Percentiles rank a stretch among this genome's conserved stretches.
These are phyloP conservation scores for Scheffersomyces cryptocercus DNA, from an alignment of 1,139 yeast genomes.

Conservation along the genomic window DNA sequence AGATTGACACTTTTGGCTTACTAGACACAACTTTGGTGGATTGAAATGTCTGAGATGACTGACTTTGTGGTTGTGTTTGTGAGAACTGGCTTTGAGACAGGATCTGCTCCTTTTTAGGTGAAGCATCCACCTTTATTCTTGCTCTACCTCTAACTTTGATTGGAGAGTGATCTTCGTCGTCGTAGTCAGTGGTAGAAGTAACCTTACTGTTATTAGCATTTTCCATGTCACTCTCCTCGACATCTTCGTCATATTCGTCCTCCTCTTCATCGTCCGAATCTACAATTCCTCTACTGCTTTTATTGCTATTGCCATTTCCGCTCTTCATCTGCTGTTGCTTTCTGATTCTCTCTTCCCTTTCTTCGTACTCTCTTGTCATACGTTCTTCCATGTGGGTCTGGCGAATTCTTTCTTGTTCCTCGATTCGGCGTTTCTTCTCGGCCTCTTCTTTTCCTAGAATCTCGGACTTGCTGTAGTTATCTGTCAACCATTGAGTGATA, in stretches of 20 bases:
- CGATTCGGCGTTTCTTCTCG: conserved; percentile 12
- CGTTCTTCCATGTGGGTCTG: conserved; percentile 17
- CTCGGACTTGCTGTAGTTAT: conserved; percentile 34
- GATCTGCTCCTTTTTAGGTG: conserved; percentile 7
- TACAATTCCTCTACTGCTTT: conserved; percentile 12
- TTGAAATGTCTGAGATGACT: conserved; percentile 10
- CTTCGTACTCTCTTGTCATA: conserved; percentile 15
- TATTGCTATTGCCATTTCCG: conserved; percentile 3
- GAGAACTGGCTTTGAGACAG: neutral
- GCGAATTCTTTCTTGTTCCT: conserved; percentile 7
- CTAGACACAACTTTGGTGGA: conserved; percentile 61
- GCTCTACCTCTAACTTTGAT: conserved; percentile 36
- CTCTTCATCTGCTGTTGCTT: neutral
- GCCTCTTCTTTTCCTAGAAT: conserved; percentile 28
- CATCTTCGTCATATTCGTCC: conserved; percentile 12
- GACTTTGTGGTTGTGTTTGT: neutral
- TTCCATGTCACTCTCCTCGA: conserved; percentile 1
- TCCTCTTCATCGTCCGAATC: conserved; percentile 9
- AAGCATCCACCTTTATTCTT: conserved; percentile 18
- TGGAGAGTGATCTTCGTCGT: conserved; percentile 36
- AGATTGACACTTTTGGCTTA: conserved; percentile 55
- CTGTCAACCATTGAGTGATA: conserved; percentile 51
- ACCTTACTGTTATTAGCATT: neutral
- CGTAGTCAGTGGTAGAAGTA: conserved; percentile 3
- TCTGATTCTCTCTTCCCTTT: conserved; percentile 12